Evolutionary conservation across 2,329 filamentous ascomycete genomes (phyloP).

Genomic region (Penicillium sp.): DNA sequence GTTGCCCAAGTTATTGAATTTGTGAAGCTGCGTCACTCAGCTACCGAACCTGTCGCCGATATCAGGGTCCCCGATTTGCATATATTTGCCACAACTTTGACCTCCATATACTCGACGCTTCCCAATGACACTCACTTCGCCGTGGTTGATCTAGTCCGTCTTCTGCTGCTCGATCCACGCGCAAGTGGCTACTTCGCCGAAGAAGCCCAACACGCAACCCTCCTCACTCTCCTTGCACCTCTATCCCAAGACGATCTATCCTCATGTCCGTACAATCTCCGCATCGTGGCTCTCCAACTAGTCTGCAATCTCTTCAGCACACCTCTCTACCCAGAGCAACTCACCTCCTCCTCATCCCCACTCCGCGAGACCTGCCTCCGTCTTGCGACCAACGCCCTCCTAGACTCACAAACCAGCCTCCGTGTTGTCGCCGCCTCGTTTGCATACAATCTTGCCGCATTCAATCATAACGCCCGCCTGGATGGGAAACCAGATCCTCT

Average conservation of each 20-base stretch:
- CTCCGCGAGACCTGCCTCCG: constrained; percentile 55
- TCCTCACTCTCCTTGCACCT: constrained; percentile 48
- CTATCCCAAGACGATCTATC: constrained; percentile 44
- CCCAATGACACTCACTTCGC: constrained; percentile 64
- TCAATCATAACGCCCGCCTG: constrained; percentile 58
- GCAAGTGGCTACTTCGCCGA: constrained; percentile 76
- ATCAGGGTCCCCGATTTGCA: constrained; percentile 62
- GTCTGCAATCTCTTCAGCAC: constrained; percentile 79
- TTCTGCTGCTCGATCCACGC: constrained; percentile 66
- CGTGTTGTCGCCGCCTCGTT: constrained; percentile 74
- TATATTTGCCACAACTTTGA: constrained; percentile 55
- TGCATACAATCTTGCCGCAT: constrained; percentile 69
- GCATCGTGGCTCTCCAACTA: constrained; percentile 74
- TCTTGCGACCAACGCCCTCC: constrained; percentile 66
- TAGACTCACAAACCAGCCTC: constrained; percentile 68
- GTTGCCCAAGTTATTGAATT: constrained; percentile 62
- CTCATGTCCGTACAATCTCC: constrained; percentile 66
- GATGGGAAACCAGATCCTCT: constrained; percentile 52
- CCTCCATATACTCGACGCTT: constrained; percentile 47
- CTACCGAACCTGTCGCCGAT: constrained; percentile 51
- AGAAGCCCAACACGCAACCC: constrained; percentile 57
- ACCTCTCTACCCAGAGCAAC: constrained; percentile 58
- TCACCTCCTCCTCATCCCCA: constrained; percentile 43
- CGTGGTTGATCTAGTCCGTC: constrained; percentile 73
- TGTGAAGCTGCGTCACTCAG: constrained; percentile 49